Evolutionary conservation across 352 stramenopile genomes (phyloP), one percentile per base, ranked within the genome.

Genomic region (Pythium pyrilobum): DNA sequence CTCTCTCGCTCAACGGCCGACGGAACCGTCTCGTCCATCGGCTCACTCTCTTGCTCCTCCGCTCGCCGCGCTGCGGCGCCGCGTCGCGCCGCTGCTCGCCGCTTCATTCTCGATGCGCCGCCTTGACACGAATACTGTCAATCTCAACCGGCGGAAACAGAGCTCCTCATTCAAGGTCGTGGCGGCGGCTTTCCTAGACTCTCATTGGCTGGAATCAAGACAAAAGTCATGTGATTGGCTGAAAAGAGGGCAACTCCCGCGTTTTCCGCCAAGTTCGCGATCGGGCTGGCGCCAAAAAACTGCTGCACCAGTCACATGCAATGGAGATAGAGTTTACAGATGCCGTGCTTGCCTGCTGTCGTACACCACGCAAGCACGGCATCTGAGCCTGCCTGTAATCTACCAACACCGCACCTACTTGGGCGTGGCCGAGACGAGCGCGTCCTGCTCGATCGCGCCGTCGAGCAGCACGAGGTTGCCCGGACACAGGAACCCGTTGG

Each of bases 401-500:
- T n/a, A n/a, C n/a, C n/a, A n/a, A n/a, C n/a, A n/a, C n/a, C n/a
- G n/a, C n/a, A n/a, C n/a, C 52, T 74, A 74, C 21, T 27, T 25
- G 2, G 69, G 64, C n/a, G 40, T 54, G 32, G 52, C 67, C 12
- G 51, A 72, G 33, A 87, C 72, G 18, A 77, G 72, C 38, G 45
- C 51, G 47, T 75, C 75, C 0, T 60, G 83, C 23, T 85, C 63
- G 42, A 89, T 68, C 24, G 56, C 69, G 20, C 72, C 75, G 39
- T 86, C 68, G 36, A 76, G 56, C 44, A 87, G 56, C 41, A 88
- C 69, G 7, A 87, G 60, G 28, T 83, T 77, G 44, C 85, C 77
- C 0, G 80, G 80, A 59, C 80, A 91, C 9, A 87, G 64, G 46
- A 85, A 80, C 7, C 62, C 63, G 49, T 65, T 62, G 3, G 41